Evolutionary conservation across 495 filamentous ascomycete genomes (phyloP).

Genomic region (Lepidopterella palustris): DNA sequence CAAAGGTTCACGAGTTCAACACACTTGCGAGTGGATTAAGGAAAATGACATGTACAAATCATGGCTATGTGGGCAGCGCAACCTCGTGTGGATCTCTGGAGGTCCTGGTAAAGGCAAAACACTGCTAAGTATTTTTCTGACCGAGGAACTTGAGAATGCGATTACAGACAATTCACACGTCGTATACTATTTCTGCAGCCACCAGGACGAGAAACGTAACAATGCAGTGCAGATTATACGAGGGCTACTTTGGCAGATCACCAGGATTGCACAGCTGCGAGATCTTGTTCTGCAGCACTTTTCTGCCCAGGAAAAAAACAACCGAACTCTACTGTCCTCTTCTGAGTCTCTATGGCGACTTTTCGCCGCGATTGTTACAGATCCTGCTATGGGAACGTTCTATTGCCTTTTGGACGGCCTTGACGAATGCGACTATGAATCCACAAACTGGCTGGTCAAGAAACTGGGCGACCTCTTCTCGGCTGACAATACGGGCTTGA

Average conservation of each 20-base stretch:
- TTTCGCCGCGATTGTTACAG: conserved; percentile 25
- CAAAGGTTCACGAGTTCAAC: conserved; percentile 29
- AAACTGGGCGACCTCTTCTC: conserved; percentile 19
- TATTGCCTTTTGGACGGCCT: conserved; percentile 43
- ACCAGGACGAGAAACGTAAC: conserved; percentile 43
- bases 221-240: conserved; percentile 39
- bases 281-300: conserved; percentile 10
- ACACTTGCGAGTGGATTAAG: conserved; percentile 47
- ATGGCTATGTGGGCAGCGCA: conserved; percentile 35
- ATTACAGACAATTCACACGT: conserved; percentile 6
- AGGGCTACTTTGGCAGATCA: conserved; percentile 38
- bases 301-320: background rate
- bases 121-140: conserved; percentile 44
- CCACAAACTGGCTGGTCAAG: conserved; percentile 34
- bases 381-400: conserved; percentile 28
- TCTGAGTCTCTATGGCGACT: background rate
- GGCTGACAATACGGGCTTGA: background rate
- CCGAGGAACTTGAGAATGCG: conserved; percentile 38
- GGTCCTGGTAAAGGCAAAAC: conserved; percentile 48
- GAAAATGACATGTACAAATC: conserved; percentile 34
- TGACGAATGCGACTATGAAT: conserved; percentile 45
- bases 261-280: conserved; percentile 23
- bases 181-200: conserved; percentile 42
- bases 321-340: background rate
- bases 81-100: conserved; percentile 44